Evolutionary conservation across 75 land plant genomes (phyloP).

Genomic region (Pinus albicaulis): DNA sequence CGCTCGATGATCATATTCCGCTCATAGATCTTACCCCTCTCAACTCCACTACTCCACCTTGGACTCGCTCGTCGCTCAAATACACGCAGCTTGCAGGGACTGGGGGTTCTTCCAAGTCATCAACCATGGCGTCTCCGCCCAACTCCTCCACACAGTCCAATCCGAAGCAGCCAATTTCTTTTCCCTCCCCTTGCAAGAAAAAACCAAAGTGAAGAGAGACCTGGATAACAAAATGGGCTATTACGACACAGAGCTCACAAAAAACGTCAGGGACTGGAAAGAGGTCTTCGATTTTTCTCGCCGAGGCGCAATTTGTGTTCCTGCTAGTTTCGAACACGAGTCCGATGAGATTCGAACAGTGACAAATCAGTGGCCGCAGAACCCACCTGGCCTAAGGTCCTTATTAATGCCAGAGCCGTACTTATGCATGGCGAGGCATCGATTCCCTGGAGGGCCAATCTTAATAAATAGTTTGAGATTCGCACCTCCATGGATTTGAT

Average conservation of each 20-base stretch:
- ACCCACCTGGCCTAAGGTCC: not conserved
- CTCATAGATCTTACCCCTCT: no score
- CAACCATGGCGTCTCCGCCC: constrained; percentile 68
- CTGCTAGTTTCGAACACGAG: constrained; percentile 20
- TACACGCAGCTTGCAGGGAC: constrained; percentile 52
- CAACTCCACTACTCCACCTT: no score
- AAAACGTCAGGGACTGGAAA: constrained; percentile 94
- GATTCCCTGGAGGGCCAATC: no score
- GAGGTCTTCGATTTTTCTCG: constrained; percentile 71
- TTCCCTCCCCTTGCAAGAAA: constrained; percentile 42
- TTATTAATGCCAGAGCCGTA: no score
- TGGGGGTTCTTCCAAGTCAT: constrained; percentile 95
- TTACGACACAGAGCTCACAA: constrained; percentile 81
- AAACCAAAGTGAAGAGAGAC: constrained; percentile 53
- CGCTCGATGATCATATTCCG: not conserved
- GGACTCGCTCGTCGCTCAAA: constrained; percentile 4
- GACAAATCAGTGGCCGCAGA: constrained; percentile 65
- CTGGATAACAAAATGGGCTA: constrained; percentile 58
- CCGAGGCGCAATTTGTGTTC: constrained; percentile 19
- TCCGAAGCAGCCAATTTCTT: constrained; percentile 52
- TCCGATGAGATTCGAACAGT: constrained; percentile 4
- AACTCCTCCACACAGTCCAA: constrained; percentile 39
- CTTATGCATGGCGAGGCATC: no score
- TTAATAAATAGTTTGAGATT: no score
- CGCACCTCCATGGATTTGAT: no score